These are phyloP conservation scores for Millerozyma miso DNA, from an alignment of 805 yeast species.

Conservation along the genomic window DNA sequence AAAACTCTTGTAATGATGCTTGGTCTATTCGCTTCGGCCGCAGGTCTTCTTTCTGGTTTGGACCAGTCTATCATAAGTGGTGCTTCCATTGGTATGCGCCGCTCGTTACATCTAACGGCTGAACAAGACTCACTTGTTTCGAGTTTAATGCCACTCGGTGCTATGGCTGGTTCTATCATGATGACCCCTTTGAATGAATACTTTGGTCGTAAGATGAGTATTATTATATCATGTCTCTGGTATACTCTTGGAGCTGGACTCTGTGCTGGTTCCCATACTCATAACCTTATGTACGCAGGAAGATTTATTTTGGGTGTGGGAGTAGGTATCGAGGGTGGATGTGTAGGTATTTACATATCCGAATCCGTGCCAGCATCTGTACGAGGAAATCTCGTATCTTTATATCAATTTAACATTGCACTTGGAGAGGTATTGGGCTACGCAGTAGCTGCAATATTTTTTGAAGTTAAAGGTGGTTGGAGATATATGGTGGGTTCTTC, in stretches of 20 bases:
- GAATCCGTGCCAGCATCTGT: slow-evolving; percentile 40
- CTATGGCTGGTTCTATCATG: slow-evolving; percentile 36
- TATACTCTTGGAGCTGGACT: slow-evolving; percentile 36
- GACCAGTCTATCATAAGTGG: too few species aligned
- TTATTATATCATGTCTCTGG: slow-evolving; percentile 32
- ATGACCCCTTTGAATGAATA: slow-evolving; percentile 36
- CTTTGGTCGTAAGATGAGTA: slow-evolving; percentile 36
- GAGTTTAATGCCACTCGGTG: slow-evolving; percentile 33
- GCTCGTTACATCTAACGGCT: too few species aligned
- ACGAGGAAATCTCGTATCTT: slow-evolving; percentile 24
- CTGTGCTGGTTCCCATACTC: slow-evolving; percentile 32
- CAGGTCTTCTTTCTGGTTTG: too few species aligned
- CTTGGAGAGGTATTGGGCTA: neutral
- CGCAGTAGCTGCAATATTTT: neutral
- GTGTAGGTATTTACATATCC: slow-evolving; percentile 37
- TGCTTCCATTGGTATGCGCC: too few species aligned
- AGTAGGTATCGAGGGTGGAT: slow-evolving; percentile 39
- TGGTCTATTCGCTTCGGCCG: too few species aligned
- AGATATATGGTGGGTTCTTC: neutral
- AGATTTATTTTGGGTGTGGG: slow-evolving; percentile 40
- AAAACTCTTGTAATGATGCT: too few species aligned
- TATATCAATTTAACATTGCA: neutral
- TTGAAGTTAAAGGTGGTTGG: neutral
- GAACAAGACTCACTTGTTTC: too few species aligned
- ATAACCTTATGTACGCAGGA: slow-evolving; percentile 35